Evolutionary conservation across 2,329 filamentous ascomycete genomes (phyloP).

Genomic region (Samsoniella hepiali): DNA sequence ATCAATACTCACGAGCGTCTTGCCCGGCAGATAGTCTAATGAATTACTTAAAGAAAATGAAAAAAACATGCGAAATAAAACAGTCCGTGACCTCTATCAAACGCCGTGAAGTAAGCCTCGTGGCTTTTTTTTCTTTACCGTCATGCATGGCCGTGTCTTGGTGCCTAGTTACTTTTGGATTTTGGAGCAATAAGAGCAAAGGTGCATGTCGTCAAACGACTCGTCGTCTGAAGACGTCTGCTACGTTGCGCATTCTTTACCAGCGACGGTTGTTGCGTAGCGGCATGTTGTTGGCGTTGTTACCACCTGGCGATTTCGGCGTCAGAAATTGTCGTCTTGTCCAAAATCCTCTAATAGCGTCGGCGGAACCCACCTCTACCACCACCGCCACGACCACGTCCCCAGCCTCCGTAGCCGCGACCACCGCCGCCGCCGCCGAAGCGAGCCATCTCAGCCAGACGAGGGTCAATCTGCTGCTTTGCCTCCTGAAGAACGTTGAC

Average conservation of each 20-base stretch:
- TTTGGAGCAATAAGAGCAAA: constrained; percentile 13
- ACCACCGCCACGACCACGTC: constrained; percentile 58
- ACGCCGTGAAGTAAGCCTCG: constrained; percentile 26
- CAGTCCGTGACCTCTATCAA: constrained; percentile 31
- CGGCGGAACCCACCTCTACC: constrained; percentile 48
- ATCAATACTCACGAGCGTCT: constrained; percentile 13
- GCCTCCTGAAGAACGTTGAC: constrained; percentile 85
- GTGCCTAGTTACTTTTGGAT: constrained; percentile 12
- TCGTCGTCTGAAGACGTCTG: constrained; percentile 6
- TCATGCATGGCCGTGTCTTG: constrained; percentile 13
- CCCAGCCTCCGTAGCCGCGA: constrained; percentile 68
- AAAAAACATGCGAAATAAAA: constrained; percentile 19
- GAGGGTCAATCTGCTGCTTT: constrained; percentile 96
- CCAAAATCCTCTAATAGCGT: constrained; percentile 24
- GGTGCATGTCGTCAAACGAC: constrained; percentile 13
- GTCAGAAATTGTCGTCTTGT: constrained; percentile 27
- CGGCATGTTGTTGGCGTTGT: constrained; percentile 50
- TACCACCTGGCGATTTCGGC: constrained; percentile 35
- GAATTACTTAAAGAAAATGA: constrained; percentile 7
- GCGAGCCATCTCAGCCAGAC: constrained; percentile 91
- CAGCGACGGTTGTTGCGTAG: constrained; percentile 50
- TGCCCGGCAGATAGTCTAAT: constrained; percentile 18
- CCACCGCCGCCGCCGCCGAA: constrained; percentile 83
- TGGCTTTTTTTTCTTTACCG: constrained; percentile 21
- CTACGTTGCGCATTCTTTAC: constrained; percentile 34